Percentiles rank a stretch among this genome's conserved stretches.
These are phyloP conservation scores for Diaporthe aspalathi DNA, from an alignment of 2,329 filamentous ascomycete species.

Conservation along the genomic window DNA sequence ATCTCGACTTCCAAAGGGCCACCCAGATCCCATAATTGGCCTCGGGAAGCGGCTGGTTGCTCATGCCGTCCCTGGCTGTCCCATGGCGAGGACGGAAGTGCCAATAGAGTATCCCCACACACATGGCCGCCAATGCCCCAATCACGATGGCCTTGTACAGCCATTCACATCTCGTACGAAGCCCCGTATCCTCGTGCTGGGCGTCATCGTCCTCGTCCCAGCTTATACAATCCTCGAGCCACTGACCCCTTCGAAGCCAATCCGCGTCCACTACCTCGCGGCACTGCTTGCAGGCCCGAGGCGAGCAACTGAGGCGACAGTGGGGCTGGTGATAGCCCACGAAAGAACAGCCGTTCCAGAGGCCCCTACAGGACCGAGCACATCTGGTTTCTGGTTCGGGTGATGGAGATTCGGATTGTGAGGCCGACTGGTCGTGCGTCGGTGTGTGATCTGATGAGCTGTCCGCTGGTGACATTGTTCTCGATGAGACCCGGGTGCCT, in stretches of 20 bases:
- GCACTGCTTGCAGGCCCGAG: background rate
- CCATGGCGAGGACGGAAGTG: background rate
- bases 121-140: background rate
- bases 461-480: background rate
- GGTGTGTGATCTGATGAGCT: background rate
- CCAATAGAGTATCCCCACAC: background rate
- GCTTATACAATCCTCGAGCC: constrained; percentile 6
- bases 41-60: too few species aligned
- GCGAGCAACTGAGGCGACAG: background rate
- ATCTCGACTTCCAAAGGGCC: background rate
- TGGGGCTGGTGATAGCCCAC: background rate
- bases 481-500: background rate
- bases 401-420: background rate
- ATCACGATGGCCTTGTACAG: background rate
- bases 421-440: background rate
- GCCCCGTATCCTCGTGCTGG: background rate
- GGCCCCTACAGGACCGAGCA: background rate
- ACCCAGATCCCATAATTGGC: background rate
- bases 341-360: background rate
- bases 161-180: too few species aligned
- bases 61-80: background rate
- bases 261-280: background rate
- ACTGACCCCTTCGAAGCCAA: background rate
- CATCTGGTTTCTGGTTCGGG: background rate
- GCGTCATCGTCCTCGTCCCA: background rate